Percentiles rank a stretch among this genome's conserved stretches.
phyloP scores from a whole-genome alignment of 2,329 filamentous ascomycete species.

The Fusarium avenaceum region DNA sequence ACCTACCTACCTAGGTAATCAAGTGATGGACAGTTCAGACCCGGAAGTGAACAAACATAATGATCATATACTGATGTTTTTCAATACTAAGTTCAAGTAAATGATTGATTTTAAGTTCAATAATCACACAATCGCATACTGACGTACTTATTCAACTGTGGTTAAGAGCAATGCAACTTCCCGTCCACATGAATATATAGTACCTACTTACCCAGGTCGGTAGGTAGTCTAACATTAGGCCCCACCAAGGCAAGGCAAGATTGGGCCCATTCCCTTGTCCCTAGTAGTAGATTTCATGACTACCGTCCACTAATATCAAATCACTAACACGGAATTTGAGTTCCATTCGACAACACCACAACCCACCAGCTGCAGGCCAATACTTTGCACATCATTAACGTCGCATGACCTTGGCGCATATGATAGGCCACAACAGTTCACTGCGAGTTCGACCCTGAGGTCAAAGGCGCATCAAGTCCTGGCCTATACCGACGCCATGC shows the following conservation, averaged over 20 bases:
- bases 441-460: slow-evolving; percentile 25
- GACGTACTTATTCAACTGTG: too few relatives aligned
- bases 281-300: not conserved
- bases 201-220: too few relatives aligned
- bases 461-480: slow-evolving; percentile 35
- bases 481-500: slow-evolving; percentile 47
- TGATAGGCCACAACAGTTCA: slow-evolving; percentile 4
- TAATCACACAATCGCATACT: too few relatives aligned
- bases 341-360: slow-evolving; percentile 29
- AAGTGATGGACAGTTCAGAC: too few relatives aligned
- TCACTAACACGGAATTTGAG: slow-evolving; percentile 42
- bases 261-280: slow-evolving; percentile 18
- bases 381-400: slow-evolving; percentile 18
- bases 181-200: not conserved
- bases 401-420: slow-evolving; percentile 29
- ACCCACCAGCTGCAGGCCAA: slow-evolving; percentile 19
- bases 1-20: too few relatives aligned
- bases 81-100: too few relatives aligned
- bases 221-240: not conserved
- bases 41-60: too few relatives aligned
- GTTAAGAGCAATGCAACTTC: too few relatives aligned
- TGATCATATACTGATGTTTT: too few relatives aligned
- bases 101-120: too few relatives aligned
- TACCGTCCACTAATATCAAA: slow-evolving; percentile 32
- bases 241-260: not conserved